A percentile compares a stretch with the other conserved stretches of the same genome.
These are phyloP conservation scores for Amyloporia xantha DNA, from an alignment of 768 basidiomycete genomes.

Conservation along the genomic window DNA sequence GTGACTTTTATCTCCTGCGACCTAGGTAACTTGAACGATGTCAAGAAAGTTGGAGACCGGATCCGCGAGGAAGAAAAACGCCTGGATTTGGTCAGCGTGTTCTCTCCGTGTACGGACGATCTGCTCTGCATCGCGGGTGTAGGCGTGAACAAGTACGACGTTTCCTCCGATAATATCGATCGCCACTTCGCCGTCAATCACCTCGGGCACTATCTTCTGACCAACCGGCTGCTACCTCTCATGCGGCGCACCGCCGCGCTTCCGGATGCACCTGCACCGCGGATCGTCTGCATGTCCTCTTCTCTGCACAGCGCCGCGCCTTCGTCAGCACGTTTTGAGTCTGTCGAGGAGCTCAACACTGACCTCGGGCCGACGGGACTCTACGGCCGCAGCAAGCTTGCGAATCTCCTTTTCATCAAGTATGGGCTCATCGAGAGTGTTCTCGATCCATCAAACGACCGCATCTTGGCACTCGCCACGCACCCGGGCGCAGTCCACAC, in stretches of 20 bases:
- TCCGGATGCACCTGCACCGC: constrained; percentile 23
- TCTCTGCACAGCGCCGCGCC: constrained; percentile 34
- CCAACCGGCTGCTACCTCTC: constrained; percentile 36
- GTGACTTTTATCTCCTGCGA: constrained; percentile 23
- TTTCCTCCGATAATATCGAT: constrained; percentile 21
- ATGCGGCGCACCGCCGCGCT: constrained; percentile 27
- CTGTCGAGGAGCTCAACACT: constrained; percentile 30
- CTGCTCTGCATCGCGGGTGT: constrained; percentile 24
- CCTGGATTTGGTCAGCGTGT: constrained; percentile 16
- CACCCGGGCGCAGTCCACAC: constrained; percentile 25
- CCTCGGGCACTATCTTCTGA: constrained; percentile 34
- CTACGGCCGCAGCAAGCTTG: constrained; percentile 36
- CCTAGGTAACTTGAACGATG: constrained; percentile 20
- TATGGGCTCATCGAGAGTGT: constrained; percentile 24
- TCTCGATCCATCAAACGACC: constrained; percentile 10
- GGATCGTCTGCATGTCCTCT: constrained; percentile 34
- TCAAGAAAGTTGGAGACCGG: constrained; percentile 22
- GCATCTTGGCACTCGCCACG: constrained; percentile 22
- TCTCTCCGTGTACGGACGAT: constrained; percentile 9
- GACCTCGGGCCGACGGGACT: constrained; percentile 27
- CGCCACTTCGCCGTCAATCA: constrained; percentile 29
- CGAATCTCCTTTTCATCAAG: constrained; percentile 33
- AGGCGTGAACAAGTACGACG: constrained; percentile 21
- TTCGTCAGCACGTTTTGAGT: constrained; percentile 26
- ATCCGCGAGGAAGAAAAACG: constrained; percentile 15